Evolutionary conservation across 2,329 filamentous ascomycete genomes (phyloP).

Genomic region (Clonostachys sp.): DNA sequence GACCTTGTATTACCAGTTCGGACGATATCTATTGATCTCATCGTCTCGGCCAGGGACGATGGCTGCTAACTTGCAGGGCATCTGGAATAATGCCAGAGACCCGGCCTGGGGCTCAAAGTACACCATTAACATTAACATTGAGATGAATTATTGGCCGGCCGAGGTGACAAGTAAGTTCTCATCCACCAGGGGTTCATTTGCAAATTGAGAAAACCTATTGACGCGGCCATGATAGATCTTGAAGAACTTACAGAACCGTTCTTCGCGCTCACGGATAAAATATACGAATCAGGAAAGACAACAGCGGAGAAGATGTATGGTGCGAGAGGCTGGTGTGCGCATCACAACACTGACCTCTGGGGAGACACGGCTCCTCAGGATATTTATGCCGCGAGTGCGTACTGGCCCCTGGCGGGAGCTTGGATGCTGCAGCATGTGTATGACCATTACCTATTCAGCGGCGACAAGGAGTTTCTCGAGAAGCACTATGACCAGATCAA

Average conservation of each 20-base stretch:
- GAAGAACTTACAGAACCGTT: slow-evolving; percentile 20
- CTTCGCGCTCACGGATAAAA: slow-evolving; percentile 18
- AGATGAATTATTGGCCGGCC: slow-evolving; percentile 35
- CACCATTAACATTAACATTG: slow-evolving; percentile 36
- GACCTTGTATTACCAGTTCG: slow-evolving; percentile 1
- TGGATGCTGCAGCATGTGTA: slow-evolving; percentile 3
- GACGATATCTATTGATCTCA: slow-evolving; percentile 21
- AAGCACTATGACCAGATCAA: slow-evolving; percentile 19
- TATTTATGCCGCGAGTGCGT: slow-evolving; percentile 2
- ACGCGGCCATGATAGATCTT: too few species aligned
- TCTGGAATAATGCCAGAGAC: slow-evolving; percentile 32
- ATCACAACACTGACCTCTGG: slow-evolving; percentile 30
- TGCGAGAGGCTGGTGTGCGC: slow-evolving; percentile 20
- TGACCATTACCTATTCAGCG: neutral
- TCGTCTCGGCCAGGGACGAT: slow-evolving; percentile 19
- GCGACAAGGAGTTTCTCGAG: slow-evolving; percentile 12
- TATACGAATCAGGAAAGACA: neutral
- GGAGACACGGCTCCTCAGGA: slow-evolving; percentile 15
- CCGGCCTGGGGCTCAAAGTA: slow-evolving; percentile 36
- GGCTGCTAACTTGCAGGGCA: slow-evolving; percentile 36
- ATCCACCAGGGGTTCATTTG: too few species aligned
- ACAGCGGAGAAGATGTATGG: slow-evolving; percentile 15
- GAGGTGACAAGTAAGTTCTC: neutral
- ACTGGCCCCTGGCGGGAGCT: slow-evolving; percentile 3
- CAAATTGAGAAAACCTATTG: too few species aligned